Percentiles rank a stretch among this genome's conserved stretches.
Conservation (phyloP, 176 grass and related monocot species). For the Carex kokanica region DNA sequence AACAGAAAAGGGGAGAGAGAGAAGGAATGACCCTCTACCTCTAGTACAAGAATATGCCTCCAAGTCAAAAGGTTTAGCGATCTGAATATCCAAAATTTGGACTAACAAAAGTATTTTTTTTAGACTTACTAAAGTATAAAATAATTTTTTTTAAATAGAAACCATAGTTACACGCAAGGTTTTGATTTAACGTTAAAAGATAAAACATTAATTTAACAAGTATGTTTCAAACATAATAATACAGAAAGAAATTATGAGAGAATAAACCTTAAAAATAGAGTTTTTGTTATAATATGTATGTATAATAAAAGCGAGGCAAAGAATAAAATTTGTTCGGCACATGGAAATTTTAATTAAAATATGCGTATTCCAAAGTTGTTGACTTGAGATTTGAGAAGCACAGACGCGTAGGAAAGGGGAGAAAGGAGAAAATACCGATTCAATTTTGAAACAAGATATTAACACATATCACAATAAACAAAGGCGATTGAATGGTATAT, state of each 20-base stretch:
- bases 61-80: conserved; percentile 1
- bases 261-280: too few relatives aligned
- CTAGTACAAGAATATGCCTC: background rate
- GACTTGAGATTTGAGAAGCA: conserved; percentile 29
- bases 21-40: background rate
- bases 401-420: background rate
- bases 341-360: too few relatives aligned
- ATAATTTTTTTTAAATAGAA: background rate
- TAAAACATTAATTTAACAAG: too few relatives aligned
- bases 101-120: background rate
- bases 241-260: background rate
- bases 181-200: too few relatives aligned
- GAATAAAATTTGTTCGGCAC: too few relatives aligned
- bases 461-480: background rate
- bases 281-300: too few relatives aligned
- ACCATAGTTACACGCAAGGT: too few relatives aligned
- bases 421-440: background rate
- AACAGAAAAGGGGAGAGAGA: background rate
- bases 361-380: conserved; percentile 18
- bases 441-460: conserved; percentile 9
- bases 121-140: background rate
- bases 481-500: background rate
- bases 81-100: background rate
- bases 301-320: too few relatives aligned
- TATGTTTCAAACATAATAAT: too few relatives aligned